A percentile compares a stretch with the other conserved stretches of the same genome.
Conservation (phyloP, 306 rosid genomes). For the Abrus precatorius region DNA sequence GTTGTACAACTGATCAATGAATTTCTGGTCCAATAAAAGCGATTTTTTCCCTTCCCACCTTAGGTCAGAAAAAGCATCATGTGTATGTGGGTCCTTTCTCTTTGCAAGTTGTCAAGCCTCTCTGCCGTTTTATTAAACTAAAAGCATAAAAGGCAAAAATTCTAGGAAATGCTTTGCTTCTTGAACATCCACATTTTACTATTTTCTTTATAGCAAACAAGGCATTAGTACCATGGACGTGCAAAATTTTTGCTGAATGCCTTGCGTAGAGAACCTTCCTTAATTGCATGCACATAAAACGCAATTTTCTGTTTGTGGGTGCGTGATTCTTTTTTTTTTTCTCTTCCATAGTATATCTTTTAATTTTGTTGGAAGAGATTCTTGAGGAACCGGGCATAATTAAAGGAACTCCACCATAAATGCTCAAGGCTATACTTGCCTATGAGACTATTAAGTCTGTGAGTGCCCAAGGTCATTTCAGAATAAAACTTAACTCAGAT, state of each 20-base stretch:
- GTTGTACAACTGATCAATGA: constrained; percentile 42
- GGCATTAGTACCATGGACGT: constrained; percentile 41
- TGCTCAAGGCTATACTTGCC: constrained; percentile 43
- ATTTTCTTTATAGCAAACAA: constrained; percentile 38
- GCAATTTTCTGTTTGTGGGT: constrained; percentile 37
- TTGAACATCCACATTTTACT: constrained; percentile 47
- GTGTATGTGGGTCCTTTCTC: constrained; percentile 39
- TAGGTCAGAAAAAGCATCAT: constrained; percentile 44
- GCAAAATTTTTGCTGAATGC: constrained; percentile 36
- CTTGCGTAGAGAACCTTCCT: constrained; percentile 63
- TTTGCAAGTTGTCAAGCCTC: constrained; percentile 49
- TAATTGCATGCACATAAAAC: constrained; percentile 46
- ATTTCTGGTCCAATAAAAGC: constrained; percentile 38
- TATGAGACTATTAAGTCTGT: constrained; percentile 17
- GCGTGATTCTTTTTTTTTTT: constrained; percentile 36
- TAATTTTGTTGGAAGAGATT: constrained; percentile 46
- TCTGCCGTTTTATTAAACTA: constrained; percentile 20
- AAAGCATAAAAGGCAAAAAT: constrained; percentile 45
- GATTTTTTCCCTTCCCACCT: constrained; percentile 21
- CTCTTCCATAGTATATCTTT: constrained; percentile 11
- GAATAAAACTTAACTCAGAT: constrained; percentile 52
- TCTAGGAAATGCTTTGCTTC: constrained; percentile 32
- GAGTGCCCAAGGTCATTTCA: constrained; percentile 56
- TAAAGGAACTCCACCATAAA: constrained; percentile 56
- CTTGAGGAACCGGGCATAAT: constrained; percentile 52